These are phyloP conservation scores for Metschnikowia kofuensis DNA, from an alignment of 805 yeast species.

Conservation along the genomic window DNA sequence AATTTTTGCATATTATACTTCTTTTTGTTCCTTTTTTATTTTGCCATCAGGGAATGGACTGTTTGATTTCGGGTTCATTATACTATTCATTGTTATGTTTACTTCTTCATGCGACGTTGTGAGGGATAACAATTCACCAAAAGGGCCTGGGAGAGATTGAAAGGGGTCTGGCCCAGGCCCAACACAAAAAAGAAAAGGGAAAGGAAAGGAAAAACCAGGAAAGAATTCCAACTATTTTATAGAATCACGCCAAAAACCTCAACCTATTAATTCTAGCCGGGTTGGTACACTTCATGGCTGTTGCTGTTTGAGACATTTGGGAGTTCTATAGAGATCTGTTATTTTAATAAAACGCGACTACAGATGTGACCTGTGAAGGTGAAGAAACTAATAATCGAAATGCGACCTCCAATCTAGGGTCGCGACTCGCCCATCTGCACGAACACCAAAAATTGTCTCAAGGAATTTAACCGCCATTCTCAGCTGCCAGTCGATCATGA, in stretches of 20 bases:
- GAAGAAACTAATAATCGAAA: no score
- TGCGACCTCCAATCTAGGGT: no score
- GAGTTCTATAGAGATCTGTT: constrained; percentile 27
- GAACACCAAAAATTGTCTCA: no score
- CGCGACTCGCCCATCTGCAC: no score
- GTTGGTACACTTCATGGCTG: constrained; percentile 16
- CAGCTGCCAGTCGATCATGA: no score
- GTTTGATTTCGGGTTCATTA: constrained; percentile 14
- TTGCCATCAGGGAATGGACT: constrained; percentile 17
- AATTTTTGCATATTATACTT: constrained; percentile 18
- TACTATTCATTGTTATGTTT: constrained; percentile 11
- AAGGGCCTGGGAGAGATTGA: constrained; percentile 6
- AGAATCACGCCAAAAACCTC: constrained; percentile 15
- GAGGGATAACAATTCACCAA: constrained; percentile 9
- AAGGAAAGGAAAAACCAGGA: constrained; percentile 14
- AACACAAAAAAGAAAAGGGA: constrained; percentile 13
- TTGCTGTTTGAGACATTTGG: constrained; percentile 44
- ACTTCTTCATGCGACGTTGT: not conserved
- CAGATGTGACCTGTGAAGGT: no score
- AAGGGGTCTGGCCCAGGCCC: not conserved
- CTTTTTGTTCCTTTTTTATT: constrained; percentile 18
- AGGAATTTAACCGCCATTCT: no score
- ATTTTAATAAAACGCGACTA: constrained; percentile 23
- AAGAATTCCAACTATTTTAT: constrained; percentile 16
- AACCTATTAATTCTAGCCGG: constrained; percentile 18